Conservation (phyloP, 202 grass and related monocot species). For the Schoenoplectus tabernaemontani region DNA sequence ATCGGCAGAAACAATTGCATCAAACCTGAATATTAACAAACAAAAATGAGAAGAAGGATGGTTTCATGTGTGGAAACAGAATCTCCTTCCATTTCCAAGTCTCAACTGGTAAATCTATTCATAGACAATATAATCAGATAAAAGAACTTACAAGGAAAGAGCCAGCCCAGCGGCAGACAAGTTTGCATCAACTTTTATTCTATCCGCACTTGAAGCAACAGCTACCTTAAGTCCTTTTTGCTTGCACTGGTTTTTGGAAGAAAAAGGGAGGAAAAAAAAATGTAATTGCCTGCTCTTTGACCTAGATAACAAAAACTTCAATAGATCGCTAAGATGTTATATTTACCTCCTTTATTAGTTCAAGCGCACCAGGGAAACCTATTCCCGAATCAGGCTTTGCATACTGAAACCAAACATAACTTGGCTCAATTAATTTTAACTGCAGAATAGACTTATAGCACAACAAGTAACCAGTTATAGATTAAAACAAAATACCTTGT, state of each 20-base stretch:
- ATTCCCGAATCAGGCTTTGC: slow-evolving; percentile 87
- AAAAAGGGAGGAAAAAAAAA: neutral
- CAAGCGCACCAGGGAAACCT: slow-evolving; percentile 84
- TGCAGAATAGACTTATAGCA: neutral
- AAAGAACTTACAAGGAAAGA: slow-evolving; percentile 50
- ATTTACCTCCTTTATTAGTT: slow-evolving; percentile 76
- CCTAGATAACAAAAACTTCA: neutral
- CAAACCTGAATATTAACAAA: slow-evolving; percentile 59
- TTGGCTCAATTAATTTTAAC: neutral
- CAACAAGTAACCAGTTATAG: slow-evolving; percentile 2
- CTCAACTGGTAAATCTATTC: neutral
- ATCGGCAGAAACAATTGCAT: slow-evolving; percentile 92
- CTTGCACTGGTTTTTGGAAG: slow-evolving; percentile 61
- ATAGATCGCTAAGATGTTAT: neutral
- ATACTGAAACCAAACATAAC: slow-evolving; percentile 43
- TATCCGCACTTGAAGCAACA: slow-evolving; percentile 92
- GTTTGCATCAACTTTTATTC: slow-evolving; percentile 93
- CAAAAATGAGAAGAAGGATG: neutral
- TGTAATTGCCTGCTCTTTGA: neutral
- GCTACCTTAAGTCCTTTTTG: slow-evolving; percentile 74
- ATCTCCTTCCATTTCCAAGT: neutral
- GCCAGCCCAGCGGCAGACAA: slow-evolving; percentile 74
- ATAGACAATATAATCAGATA: slow-evolving; percentile 27
- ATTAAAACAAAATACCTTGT: slow-evolving; percentile 43
- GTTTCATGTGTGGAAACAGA: neutral